phyloP scores from a whole-genome alignment of 176 grass and related monocot species.

The Metroxylon sagu region DNA sequence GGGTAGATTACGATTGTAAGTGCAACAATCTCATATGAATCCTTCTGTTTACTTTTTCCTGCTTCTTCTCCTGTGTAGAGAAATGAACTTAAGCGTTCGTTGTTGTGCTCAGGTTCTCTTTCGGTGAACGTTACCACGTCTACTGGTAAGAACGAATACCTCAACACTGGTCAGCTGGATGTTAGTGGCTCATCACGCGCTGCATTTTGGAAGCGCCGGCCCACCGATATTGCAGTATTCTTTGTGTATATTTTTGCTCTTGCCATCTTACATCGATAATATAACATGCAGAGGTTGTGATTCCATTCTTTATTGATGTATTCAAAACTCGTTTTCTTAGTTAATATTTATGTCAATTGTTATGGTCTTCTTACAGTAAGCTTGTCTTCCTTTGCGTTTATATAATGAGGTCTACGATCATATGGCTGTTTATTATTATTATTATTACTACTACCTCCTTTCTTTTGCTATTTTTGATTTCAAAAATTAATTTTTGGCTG shows the following conservation, averaged over 20 bases:
- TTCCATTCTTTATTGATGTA: conserved; percentile 64
- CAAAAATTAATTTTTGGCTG: too few relatives aligned
- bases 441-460: too few relatives aligned
- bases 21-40: too few relatives aligned
- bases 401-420: too few relatives aligned
- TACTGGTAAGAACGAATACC: conserved; percentile 64
- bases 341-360: too few relatives aligned
- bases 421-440: too few relatives aligned
- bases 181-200: conserved; percentile 29
- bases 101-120: conserved; percentile 38
- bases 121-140: conserved; percentile 73
- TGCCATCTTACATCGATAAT: conserved; percentile 40
- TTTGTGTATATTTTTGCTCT: conserved; percentile 44
- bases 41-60: background rate
- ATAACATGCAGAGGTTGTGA: conserved; percentile 24
- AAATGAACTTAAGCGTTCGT: too few relatives aligned
- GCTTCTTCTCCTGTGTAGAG: too few relatives aligned
- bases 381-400: too few relatives aligned
- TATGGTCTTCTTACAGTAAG: too few relatives aligned
- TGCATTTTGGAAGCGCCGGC: conserved; percentile 14
- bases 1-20: conserved; percentile 2
- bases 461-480: too few relatives aligned
- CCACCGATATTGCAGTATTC: conserved; percentile 8
- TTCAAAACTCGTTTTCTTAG: background rate
- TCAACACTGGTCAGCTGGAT: conserved; percentile 62